Evolutionary conservation across 179 eudicot genomes (phyloP).

Genomic region (Beta corolliflora): DNA sequence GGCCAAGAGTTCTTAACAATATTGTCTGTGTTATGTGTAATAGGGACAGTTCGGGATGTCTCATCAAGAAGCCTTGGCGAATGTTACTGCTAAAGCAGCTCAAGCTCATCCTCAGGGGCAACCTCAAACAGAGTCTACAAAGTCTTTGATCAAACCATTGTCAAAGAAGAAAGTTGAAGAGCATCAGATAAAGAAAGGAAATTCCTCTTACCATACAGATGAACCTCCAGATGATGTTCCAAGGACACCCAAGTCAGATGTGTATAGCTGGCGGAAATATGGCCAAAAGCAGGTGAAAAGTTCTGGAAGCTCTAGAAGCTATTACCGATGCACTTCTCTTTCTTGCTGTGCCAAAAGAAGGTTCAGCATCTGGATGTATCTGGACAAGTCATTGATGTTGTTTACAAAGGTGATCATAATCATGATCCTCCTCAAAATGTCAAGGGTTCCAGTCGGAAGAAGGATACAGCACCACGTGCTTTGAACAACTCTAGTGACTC

Average conservation of each 20-base stretch:
- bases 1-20: neutral
- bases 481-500: slow-evolving; percentile 18
- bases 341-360: slow-evolving; percentile 71
- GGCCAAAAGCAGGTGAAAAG: slow-evolving; percentile 95
- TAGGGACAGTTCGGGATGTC: slow-evolving; percentile 53
- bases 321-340: slow-evolving; percentile 58
- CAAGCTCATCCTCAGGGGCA: slow-evolving; percentile 39
- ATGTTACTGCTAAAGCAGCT: slow-evolving; percentile 47
- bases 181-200: slow-evolving; percentile 4
- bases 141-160: slow-evolving; percentile 33
- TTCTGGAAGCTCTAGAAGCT: slow-evolving; percentile 89
- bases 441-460: slow-evolving; percentile 44
- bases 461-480: slow-evolving; percentile 28
- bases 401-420: slow-evolving; percentile 65
- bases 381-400: slow-evolving; percentile 42
- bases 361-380: slow-evolving; percentile 59
- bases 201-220: slow-evolving; percentile 19
- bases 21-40: neutral
- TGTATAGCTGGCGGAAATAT: slow-evolving; percentile 85
- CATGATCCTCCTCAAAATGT: slow-evolving; percentile 72
- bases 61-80: slow-evolving; percentile 47
- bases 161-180: slow-evolving; percentile 29
- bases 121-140: slow-evolving; percentile 27
- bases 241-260: slow-evolving; percentile 55
- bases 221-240: slow-evolving; percentile 29